Base-by-base conservation (phyloP, 139 green algal species). In the Coelastrella sp. region DNA sequence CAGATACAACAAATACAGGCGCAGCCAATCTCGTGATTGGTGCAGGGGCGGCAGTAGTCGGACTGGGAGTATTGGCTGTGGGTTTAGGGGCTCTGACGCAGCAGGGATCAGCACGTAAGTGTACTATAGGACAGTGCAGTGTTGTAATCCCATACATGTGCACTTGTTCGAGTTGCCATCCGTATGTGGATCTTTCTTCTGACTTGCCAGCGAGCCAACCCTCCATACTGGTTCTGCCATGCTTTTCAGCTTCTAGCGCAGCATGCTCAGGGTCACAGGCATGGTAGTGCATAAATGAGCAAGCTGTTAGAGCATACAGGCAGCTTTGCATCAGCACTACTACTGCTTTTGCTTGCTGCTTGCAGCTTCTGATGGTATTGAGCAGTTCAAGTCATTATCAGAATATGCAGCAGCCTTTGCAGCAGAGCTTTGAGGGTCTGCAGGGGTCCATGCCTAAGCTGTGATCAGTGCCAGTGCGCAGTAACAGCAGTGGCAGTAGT, bases 361-460 rank as follows among this genome's bases (percentile, higher is more conserved):
- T 80, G 72, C 72, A 80, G 72, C 48, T 30, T 21, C 51, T 37
- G 74, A 81, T 5, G 8, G 13, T 27, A 7, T 50, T n/a, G 74
- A 81, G 74, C 74, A 81, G 19, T 69, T 81, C 51, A 81, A 81
- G 6, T 27, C 51, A 5, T n/a, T 81, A 34, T 64, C 38, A 38
- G 74, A 81, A 37, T 81, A 69, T 68, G 74, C 74, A 57, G 74
- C 74, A 45, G 74, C 32, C 50, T 81, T 81, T 25, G 27, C 51
- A 5, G 74, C 74, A 25, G 23, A 81, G 74, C 51, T 81, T 19
- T 81, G 11, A 35, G 15, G 45, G 11, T 13, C 15, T 13, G 11
- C 45, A 57, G 45, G 15, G n/a, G n/a, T n/a, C n/a, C n/a, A n/a
- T n/a, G n/a, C n/a, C n/a, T n/a, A n/a, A n/a, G n/a, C n/a, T n/a